Percentiles rank a stretch among this genome's conserved stretches.
phyloP scores from a whole-genome alignment of 1,284 basidiomycete genomes.

The Prillingera fragicola region DNA sequence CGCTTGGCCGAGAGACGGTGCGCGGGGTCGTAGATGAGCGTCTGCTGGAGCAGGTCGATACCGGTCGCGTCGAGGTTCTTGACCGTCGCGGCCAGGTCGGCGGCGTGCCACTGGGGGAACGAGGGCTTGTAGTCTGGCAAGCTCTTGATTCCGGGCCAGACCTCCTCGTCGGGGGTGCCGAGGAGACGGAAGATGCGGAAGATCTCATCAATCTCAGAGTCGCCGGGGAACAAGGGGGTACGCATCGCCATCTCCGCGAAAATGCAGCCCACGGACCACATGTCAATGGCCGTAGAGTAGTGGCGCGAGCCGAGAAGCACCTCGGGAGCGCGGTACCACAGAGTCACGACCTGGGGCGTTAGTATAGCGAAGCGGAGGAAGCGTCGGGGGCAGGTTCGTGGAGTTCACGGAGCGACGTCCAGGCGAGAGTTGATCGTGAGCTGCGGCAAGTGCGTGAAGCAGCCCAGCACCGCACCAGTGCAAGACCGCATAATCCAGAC shows the following conservation, averaged over 20 bases:
- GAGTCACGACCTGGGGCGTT: slow-evolving; percentile 73
- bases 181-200: slow-evolving; percentile 96
- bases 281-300: slow-evolving; percentile 97
- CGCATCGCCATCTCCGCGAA: slow-evolving; percentile 84
- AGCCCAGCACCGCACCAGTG: no score
- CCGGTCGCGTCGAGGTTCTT: slow-evolving; percentile 65
- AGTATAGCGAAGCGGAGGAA: background rate
- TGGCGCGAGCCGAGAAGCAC: slow-evolving; percentile 94
- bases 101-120: slow-evolving; percentile 82
- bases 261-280: slow-evolving; percentile 99
- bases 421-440: no score
- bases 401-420: no score
- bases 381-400: no score
- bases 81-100: slow-evolving; percentile 62
- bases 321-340: slow-evolving; percentile 99
- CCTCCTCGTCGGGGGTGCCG: slow-evolving; percentile 88
- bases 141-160: slow-evolving; percentile 83
- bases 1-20: slow-evolving; percentile 91
- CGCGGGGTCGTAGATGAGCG: slow-evolving; percentile 86
- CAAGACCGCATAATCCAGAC: no score
- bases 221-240: slow-evolving; percentile 90
- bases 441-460: no score
- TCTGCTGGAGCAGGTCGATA: slow-evolving; percentile 72
- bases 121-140: slow-evolving; percentile 94
- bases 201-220: slow-evolving; percentile 99